These are phyloP conservation scores for Venturia asperata DNA, from an alignment of 2,329 filamentous ascomycete species.

Conservation along the genomic window DNA sequence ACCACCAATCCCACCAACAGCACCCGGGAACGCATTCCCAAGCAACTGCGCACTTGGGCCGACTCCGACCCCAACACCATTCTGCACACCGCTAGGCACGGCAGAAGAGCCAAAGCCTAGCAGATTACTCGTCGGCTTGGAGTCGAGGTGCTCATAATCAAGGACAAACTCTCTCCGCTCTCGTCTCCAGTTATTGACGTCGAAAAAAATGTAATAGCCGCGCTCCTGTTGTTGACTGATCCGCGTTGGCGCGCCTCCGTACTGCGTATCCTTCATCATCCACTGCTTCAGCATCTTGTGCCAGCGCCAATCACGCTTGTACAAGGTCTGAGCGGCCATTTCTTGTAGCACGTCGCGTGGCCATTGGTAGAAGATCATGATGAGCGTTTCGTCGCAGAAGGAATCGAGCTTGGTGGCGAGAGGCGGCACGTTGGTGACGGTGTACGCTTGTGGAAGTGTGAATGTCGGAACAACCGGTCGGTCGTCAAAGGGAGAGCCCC, in stretches of 20 bases:
- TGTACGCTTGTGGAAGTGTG: constrained; percentile 56
- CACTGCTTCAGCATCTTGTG: constrained; percentile 48
- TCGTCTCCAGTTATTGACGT: constrained; percentile 46
- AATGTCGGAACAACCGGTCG: constrained; percentile 58
- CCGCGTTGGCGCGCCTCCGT: constrained; percentile 33
- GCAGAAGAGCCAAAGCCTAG: neutral
- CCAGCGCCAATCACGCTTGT: constrained; percentile 47
- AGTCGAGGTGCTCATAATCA: constrained; percentile 46
- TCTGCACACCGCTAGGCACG: neutral
- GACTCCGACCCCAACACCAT: neutral
- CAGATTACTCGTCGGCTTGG: constrained; percentile 29
- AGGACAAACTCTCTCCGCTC: constrained; percentile 48
- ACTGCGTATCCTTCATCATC: constrained; percentile 48
- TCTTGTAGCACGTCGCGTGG: constrained; percentile 60
- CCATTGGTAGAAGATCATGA: constrained; percentile 64
- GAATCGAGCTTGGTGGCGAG: constrained; percentile 51
- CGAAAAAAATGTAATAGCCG: constrained; percentile 50
- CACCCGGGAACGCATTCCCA: constrained; percentile 7
- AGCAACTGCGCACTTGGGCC: constrained; percentile 4
- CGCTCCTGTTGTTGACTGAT: constrained; percentile 43
- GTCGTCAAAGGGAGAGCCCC: constrained; percentile 53
- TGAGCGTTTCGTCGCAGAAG: constrained; percentile 58
- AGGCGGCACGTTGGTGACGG: constrained; percentile 58
- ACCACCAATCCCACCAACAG: constrained; percentile 9
- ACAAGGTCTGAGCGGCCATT: constrained; percentile 55